Percentiles rank a stretch among this genome's conserved stretches.
Evolutionary conservation across 2,329 filamentous ascomycete species (phyloP).

Genomic region (Tolypocladium amazonense): DNA sequence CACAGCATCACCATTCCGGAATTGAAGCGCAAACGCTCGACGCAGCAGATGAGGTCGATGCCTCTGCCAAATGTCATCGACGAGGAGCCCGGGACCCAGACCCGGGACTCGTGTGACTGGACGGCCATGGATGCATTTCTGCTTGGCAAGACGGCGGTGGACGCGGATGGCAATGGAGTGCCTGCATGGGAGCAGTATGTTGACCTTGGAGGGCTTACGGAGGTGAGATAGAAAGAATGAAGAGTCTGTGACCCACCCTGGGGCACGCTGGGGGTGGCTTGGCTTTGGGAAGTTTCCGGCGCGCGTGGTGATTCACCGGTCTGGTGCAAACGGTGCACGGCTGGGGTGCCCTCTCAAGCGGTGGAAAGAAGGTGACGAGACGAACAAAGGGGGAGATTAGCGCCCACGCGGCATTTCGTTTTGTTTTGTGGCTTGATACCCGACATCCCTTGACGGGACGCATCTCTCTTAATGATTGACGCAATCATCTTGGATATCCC

Average conservation of each 20-base stretch:
- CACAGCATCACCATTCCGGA: slow-evolving; percentile 14
- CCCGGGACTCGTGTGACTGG: slow-evolving; percentile 23
- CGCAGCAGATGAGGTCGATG: slow-evolving; percentile 7
- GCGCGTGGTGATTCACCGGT: too few species aligned
- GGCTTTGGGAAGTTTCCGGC: too few species aligned
- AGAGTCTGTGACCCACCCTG: too few species aligned
- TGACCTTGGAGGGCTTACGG: slow-evolving; percentile 33
- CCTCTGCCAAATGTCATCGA: slow-evolving; percentile 10
- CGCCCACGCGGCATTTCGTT: not conserved
- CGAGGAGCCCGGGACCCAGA: slow-evolving; percentile 15
- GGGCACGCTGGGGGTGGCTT: too few species aligned
- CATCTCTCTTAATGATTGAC: not conserved
- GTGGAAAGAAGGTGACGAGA: not conserved
- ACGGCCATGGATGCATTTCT: slow-evolving; percentile 25
- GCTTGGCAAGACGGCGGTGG: slow-evolving; percentile 11
- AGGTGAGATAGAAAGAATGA: slow-evolving; percentile 20
- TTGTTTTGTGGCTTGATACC: slow-evolving; percentile 7
- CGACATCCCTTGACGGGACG: slow-evolving; percentile 4
- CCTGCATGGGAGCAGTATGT: slow-evolving; percentile 36
- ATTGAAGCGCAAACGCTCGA: slow-evolving; percentile 10
- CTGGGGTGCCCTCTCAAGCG: too few species aligned
- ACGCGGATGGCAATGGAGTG: slow-evolving; percentile 13
- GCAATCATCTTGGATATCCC: not conserved
- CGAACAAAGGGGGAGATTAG: not conserved
- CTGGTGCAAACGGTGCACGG: too few species aligned